Evolutionary conservation across 2,329 filamentous ascomycete species (phyloP).

Genomic region (Bipolaris cookei): DNA sequence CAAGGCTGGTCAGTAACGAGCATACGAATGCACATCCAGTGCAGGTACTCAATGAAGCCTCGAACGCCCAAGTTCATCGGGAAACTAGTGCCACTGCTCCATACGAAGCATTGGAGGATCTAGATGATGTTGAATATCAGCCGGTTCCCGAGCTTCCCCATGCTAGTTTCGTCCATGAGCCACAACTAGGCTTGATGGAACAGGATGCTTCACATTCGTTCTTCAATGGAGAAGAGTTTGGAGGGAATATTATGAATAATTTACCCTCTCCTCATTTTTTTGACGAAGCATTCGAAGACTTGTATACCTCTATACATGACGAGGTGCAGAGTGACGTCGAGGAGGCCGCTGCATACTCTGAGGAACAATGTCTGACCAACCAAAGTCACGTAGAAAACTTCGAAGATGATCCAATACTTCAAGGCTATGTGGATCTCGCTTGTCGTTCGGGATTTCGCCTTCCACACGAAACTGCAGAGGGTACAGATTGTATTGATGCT

Average conservation of each 20-base stretch:
- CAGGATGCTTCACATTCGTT: not conserved
- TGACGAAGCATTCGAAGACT: slow-evolving; percentile 1
- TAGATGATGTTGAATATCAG: not conserved
- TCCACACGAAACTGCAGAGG: slow-evolving; percentile 4
- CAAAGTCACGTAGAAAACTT: not conserved
- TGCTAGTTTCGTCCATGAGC: not conserved
- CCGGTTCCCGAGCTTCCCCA: not conserved
- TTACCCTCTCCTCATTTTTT: not conserved
- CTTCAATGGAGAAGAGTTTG: no score
- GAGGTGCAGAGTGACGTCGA: not conserved
- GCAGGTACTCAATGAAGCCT: not conserved
- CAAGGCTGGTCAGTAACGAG: not conserved
- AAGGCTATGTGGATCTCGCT: slow-evolving; percentile 7
- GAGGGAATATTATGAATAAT: not conserved
- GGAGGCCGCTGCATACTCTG: not conserved
- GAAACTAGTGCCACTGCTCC: not conserved
- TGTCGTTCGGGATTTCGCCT: slow-evolving; percentile 1
- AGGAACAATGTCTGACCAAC: not conserved
- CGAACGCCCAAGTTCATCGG: not conserved
- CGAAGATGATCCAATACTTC: not conserved
- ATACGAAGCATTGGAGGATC: not conserved
- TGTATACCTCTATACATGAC: not conserved
- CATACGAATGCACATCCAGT: not conserved
- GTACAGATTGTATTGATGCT: not conserved
- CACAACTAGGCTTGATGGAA: not conserved